Evolutionary conservation across 129 eudicot genomes (phyloP), one percentile per base, ranked within the genome.

Genomic region (Arctium lappa): DNA sequence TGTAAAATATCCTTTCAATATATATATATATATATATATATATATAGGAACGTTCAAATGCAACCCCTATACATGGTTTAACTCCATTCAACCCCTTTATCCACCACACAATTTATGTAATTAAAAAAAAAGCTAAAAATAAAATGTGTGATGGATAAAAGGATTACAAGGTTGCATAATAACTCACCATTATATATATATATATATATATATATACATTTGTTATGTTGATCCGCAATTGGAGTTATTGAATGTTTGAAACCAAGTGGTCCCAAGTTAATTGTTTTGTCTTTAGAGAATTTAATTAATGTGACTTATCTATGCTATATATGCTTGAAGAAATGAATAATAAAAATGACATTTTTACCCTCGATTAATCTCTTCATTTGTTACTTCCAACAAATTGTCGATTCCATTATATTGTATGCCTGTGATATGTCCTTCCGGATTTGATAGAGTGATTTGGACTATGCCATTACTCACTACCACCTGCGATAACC

Each of bases 341-440:
- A 10, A 78, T 27, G n/a, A 69, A 76, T 11, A 12, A 16, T 0
- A 27, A 31, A 48, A 39, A 79, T 79, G 71, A 31, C 33, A 46
- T 10, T 46, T 27, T 34, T 72, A 89, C 91, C 91, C 89, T 77
- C 88, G 81, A 74, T 71, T 70, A 62, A 68, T 27, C 78, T 89
- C 91, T 10, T 73, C 82, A 69, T 89, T 85, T 30, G 9, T 68
- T 8, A 73, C 78, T 82, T 89, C 86, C 18, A 87, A 86, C 83
- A 89, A 69, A 81, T 89, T 89, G 68, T 89, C 85, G 33, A 87
- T 69, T 36, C 93, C 88, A 3, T 85, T 80, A 37, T 89, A 89
- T 5, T 82, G 72, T 68, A 89, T 79, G 65, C 89, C 70, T 6
- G 86, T 78, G 37, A 86, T 40, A 74, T 78, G 71, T 65, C 89